Evolutionary conservation across 257 asterid species (phyloP), one percentile per base, ranked within the genome.

Genomic region (Cordia subcordata): DNA sequence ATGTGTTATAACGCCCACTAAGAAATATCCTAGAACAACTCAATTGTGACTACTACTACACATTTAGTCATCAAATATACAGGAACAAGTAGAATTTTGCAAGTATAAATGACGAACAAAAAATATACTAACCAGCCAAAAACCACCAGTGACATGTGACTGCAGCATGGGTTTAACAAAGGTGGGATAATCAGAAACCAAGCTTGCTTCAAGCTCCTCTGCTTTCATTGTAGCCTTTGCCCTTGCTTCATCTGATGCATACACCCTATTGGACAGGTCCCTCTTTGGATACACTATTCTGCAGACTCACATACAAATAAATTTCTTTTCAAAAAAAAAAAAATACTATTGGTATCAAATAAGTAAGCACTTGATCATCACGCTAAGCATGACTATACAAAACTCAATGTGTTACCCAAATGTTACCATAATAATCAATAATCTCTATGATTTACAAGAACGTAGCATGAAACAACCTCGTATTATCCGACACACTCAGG

Each of bases 111-210:
- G 18, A 60, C 8, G 13, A n/a, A 12, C 14, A 19, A 55, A 44
- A 20, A 33, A 45, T 11, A 21, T 14, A 45, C 80, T 78, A 58
- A 92, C 99, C 94, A 92, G 86, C 96, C 99, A 92, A 70, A 88
- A 92, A 9, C 99, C 94, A 42, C 99, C 96, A 61, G 93, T 84
- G 27, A 92, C 99, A 68, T 92, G 96, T 53, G 99, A 92, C 16
- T 86, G 99, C 44, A 88, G 95, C 96, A 92, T 88, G 32, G 96
- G 65, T 58, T 75, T 82, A 49, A 84, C 82, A 53, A 92, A 86
- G 0, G 76, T 23, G 6, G 90, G 95, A 46, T 68, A 52, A 14
- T 65, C 79, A 27, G 81, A 58, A 22, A 80, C 93, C 27, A 92
- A 70, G 60, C 58, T 67, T 23, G 81, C 68, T 65, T 85, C 91